Evolutionary conservation across 1,284 basidiomycete genomes (phyloP).

Genomic region (Ustilago xerochloae): DNA sequence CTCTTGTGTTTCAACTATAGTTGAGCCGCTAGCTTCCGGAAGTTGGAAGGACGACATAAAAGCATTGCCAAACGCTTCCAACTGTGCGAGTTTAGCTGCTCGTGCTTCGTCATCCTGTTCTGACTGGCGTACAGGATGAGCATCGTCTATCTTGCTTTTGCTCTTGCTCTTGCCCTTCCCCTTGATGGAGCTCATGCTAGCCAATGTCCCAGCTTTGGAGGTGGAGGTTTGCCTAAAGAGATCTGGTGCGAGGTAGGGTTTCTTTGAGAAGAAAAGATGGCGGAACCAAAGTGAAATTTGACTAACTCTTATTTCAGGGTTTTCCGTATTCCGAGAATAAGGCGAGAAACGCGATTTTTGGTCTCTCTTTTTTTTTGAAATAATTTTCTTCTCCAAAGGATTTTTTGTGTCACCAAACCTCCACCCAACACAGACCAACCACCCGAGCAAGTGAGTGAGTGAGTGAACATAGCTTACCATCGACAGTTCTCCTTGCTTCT

Average conservation of each 20-base stretch:
- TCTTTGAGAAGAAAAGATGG: neutral
- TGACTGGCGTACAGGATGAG: neutral
- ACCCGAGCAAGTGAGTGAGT: neutral
- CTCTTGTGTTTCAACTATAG: neutral
- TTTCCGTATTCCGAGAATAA: constrained; percentile 32
- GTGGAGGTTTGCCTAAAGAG: neutral
- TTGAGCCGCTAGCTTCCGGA: neutral
- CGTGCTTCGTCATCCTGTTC: constrained; percentile 4
- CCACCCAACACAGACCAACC: constrained; percentile 1
- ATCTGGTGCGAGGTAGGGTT: neutral
- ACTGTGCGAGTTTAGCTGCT: constrained; percentile 31
- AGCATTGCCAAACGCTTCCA: constrained; percentile 41
- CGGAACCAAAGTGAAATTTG: constrained; percentile 18
- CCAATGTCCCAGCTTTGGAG: neutral
- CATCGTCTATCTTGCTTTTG: constrained; percentile 12
- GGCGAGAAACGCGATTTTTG: neutral
- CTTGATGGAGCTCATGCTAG: constrained; percentile 13
- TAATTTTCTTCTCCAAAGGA: neutral
- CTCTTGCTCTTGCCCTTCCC: neutral
- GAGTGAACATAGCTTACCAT: neutral
- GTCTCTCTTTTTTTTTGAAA: neutral
- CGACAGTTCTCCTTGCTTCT: neutral
- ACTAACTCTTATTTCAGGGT: no score
- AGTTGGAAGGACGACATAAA: constrained; percentile 44
- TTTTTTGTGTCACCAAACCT: neutral